A percentile compares a stretch with the other conserved stretches of the same genome.
phyloP scores from a whole-genome alignment of 768 basidiomycete genomes.

The Gloeopeniophorella convolvens region DNA sequence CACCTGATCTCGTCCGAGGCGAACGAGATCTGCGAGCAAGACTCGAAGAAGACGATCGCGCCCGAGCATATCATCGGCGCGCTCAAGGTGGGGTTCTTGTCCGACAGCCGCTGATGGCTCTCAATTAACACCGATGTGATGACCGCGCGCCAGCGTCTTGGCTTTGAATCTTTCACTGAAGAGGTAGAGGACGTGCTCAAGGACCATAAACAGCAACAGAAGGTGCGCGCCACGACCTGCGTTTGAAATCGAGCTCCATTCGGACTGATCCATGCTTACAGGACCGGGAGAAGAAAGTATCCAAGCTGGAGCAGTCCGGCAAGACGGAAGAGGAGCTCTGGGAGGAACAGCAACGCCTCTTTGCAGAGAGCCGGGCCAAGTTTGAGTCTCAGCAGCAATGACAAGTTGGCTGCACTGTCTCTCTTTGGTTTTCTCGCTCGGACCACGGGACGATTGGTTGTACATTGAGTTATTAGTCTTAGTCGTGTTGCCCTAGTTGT shows the following conservation, averaged over 20 bases:
- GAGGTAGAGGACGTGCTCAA: constrained; percentile 92
- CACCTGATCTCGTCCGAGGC: constrained; percentile 96
- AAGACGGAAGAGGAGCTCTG: constrained; percentile 87
- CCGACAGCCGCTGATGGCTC: background rate
- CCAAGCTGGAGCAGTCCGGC: constrained; percentile 82
- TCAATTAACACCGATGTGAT: background rate
- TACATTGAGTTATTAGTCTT: constrained; percentile 16
- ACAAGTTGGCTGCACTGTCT: background rate
- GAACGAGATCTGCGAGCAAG: constrained; percentile 96
- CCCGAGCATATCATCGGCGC: constrained; percentile 95
- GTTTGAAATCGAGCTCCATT: background rate
- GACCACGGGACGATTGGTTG: constrained; percentile 5
- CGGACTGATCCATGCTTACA: constrained; percentile 28
- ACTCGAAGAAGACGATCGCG: constrained; percentile 97
- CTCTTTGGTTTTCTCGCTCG: constrained; percentile 10
- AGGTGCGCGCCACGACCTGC: constrained; percentile 43
- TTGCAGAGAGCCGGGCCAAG: constrained; percentile 85
- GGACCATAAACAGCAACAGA: constrained; percentile 94
- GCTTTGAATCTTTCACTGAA: constrained; percentile 84
- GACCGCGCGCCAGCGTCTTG: constrained; percentile 57
- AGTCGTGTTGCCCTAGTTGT: constrained; percentile 7
- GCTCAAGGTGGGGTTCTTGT: constrained; percentile 52
- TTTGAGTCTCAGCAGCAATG: constrained; percentile 47
- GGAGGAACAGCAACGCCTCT: constrained; percentile 83
- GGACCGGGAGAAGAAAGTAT: constrained; percentile 90